Evolutionary conservation across 768 basidiomycete species (phyloP).

Genomic region (Leccinum incarnatum): DNA sequence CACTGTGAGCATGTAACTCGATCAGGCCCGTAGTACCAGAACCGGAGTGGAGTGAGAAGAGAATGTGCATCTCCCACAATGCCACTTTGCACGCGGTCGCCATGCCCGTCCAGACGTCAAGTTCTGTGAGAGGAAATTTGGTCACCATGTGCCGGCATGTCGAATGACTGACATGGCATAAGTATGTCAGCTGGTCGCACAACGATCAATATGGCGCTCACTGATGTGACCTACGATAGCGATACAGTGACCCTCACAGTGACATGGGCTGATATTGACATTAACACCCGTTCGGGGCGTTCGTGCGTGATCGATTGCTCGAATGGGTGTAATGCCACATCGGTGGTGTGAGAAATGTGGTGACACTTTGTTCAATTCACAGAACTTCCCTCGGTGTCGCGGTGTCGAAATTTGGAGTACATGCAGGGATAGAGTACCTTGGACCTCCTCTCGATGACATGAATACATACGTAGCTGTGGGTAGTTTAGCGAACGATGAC

Average conservation of each 20-base stretch:
- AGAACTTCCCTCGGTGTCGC: not conserved
- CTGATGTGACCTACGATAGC: not conserved
- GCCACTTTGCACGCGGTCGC: not conserved
- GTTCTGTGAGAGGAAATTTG: not conserved
- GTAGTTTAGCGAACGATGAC: not conserved
- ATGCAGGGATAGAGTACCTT: not conserved
- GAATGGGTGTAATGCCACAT: not conserved
- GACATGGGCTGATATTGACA: not conserved
- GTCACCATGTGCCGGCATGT: not conserved
- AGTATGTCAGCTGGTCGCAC: not conserved
- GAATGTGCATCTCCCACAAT: not conserved
- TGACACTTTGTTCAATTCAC: not conserved
- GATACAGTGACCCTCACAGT: not conserved
- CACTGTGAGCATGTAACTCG: not conserved
- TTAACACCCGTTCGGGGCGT: not conserved
- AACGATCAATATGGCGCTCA: not conserved
- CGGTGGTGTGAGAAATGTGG: not conserved
- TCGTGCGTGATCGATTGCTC: not conserved
- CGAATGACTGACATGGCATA: not conserved
- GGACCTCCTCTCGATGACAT: not conserved
- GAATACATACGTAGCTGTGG: not conserved
- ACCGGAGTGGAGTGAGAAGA: not conserved
- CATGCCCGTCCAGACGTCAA: not conserved
- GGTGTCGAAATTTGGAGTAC: not conserved
- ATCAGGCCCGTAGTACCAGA: too few relatives aligned